phyloP scores from a whole-genome alignment of 306 rosid genomes.

The Carpinus fangiana region DNA sequence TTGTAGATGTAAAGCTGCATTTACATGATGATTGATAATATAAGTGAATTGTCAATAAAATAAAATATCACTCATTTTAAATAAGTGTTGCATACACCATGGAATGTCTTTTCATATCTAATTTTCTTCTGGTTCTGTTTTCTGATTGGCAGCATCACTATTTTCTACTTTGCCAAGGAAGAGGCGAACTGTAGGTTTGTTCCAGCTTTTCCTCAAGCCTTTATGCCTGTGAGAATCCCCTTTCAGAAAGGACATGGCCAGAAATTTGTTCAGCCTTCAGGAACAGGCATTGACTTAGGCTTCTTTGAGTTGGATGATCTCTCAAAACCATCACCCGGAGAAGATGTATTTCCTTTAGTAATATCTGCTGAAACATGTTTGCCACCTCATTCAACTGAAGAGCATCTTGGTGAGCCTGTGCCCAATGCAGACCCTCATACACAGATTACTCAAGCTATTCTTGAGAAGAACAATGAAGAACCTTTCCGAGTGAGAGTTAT shows the following conservation, averaged over 20 bases:
- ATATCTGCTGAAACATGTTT: constrained; percentile 72
- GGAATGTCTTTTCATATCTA: constrained; percentile 7
- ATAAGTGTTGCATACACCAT: constrained; percentile 1
- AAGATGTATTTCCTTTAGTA: constrained; percentile 76
- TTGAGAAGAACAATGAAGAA: constrained; percentile 56
- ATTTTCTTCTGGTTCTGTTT: constrained; percentile 27
- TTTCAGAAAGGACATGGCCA: constrained; percentile 82
- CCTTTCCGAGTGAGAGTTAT: constrained; percentile 72
- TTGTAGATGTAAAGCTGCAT: constrained; percentile 15
- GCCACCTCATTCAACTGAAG: constrained; percentile 37
- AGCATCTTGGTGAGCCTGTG: constrained; percentile 37
- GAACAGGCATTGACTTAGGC: constrained; percentile 88
- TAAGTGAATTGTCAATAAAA: constrained; percentile 4
- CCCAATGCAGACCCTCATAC: constrained; percentile 46
- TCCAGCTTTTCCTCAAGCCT: constrained; percentile 66
- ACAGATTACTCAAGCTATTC: constrained; percentile 83
- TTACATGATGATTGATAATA: neutral
- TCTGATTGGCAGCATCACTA: constrained; percentile 61
- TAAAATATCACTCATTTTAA: constrained; percentile 11
- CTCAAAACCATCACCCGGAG: constrained; percentile 74
- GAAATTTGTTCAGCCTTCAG: constrained; percentile 72
- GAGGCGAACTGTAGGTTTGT: constrained; percentile 67
- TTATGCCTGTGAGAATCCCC: constrained; percentile 61
- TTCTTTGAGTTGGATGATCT: constrained; percentile 87
- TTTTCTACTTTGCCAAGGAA: constrained; percentile 90